A percentile compares a stretch with the other conserved stretches of the same genome.
Conservation (phyloP, 371 early-diverging fungal genomes). For the Mortierella sp. region DNA sequence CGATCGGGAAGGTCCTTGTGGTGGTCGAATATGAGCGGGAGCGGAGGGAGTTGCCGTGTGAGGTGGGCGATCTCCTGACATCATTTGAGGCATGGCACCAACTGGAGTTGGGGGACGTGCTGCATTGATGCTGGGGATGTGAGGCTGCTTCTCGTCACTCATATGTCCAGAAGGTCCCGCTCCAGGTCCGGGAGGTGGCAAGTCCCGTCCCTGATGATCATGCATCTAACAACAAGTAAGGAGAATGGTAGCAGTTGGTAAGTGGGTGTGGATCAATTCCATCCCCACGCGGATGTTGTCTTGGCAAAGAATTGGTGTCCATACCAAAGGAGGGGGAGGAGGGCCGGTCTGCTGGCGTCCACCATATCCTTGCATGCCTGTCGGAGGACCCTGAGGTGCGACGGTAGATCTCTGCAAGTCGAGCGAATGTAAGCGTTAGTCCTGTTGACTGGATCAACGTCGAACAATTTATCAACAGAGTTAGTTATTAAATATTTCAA, state of each 20-base stretch:
- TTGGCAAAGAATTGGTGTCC: neutral
- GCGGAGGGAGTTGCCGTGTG: conserved; percentile 15
- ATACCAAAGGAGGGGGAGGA: conserved; percentile 39
- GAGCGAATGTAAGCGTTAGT: neutral
- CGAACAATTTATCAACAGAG: neutral
- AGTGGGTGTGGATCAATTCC: neutral
- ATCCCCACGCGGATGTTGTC: too few species aligned
- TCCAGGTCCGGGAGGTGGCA: conserved; percentile 45
- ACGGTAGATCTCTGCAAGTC: conserved; percentile 35
- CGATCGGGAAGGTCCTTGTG: conserved; percentile 33
- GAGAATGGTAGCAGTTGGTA: too few species aligned
- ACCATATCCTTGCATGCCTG: conserved; percentile 58
- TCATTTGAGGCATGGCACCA: conserved; percentile 51
- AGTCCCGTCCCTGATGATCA: conserved; percentile 37
- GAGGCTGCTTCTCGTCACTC: conserved; percentile 46
- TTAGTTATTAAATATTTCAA: neutral
- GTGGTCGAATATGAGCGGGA: conserved; percentile 25
- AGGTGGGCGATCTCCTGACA: conserved; percentile 41
- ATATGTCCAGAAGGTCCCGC: conserved; percentile 34
- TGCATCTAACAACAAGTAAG: neutral
- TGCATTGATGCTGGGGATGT: conserved; percentile 44
- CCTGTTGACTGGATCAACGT: neutral
- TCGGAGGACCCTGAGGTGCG: conserved; percentile 60
- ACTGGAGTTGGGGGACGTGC: conserved; percentile 47
- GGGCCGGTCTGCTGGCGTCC: conserved; percentile 44